Evolutionary conservation across 2,329 filamentous ascomycete species (phyloP), one percentile per base, ranked within the genome.

Genomic region (Hypoxylon sp.): DNA sequence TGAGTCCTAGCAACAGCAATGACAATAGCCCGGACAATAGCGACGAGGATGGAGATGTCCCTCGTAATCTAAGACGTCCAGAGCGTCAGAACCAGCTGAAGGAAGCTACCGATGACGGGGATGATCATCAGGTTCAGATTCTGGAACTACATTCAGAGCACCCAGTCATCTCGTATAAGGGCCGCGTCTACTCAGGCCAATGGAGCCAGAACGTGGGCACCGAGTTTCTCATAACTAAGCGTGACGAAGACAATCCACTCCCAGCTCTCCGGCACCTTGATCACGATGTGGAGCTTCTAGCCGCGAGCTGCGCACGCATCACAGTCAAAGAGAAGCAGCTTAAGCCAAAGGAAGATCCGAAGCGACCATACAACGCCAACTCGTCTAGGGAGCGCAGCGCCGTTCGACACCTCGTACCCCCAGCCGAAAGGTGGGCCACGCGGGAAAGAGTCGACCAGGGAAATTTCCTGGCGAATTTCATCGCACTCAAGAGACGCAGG

Each of bases 171-270:
- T 91, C 91, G 21, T 97, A 97, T 80, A 87, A 91, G 63, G 92
- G 91, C 30, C 88, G 90, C 68, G 82, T 97, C 21, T 96, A 94
- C 76, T 89, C 89, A 69, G 95, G 93, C 70, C 82, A 88, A 49
- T 98, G 95, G 95, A 87, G 89, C 10, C 89, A 92, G 67, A 91
- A 93, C 65, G 87, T 97, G 46, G 95, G 95, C 36, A 97, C 94
- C 0, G 93, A 97, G 72, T 82, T 94, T 70, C 87, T 97, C 45
- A 91, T 98, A 74, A 85, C 85, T 1, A 80, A 80, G 14, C 86
- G 84, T 68, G 80, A 84, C 67, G 68, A 76, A 5, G 71, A 79
- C 60, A 73, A 77, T 10, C 77, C 77, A 7, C 77, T 86, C 2
- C 85, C 86, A 2, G 78, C 79, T 7, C 77, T 87, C 41, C 85